Conservation (phyloP, 257 asterid species). For the Solanum ossicruentum region DNA sequence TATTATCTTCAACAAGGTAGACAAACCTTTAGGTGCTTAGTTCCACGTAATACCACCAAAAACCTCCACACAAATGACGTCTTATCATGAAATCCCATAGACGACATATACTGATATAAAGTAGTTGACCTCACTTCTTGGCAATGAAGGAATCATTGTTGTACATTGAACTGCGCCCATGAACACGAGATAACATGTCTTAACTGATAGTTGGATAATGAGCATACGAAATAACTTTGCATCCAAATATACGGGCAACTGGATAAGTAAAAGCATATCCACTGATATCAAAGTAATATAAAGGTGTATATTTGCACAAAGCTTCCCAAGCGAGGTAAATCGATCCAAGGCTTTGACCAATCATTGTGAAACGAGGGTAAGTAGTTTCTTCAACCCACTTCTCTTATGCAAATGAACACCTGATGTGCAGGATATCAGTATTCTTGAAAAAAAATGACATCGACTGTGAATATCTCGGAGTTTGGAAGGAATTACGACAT, state of each 20-base stretch:
- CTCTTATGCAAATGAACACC: conserved; percentile 81
- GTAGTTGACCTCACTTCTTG: conserved; percentile 39
- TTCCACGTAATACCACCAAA: neutral
- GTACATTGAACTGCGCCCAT: conserved; percentile 62
- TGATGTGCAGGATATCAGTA: conserved; percentile 12
- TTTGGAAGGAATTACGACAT: neutral
- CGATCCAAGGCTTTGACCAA: conserved; percentile 96
- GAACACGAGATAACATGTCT: conserved; percentile 91
- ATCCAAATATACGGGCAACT: conserved; percentile 78
- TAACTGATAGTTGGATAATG: conserved; percentile 96
- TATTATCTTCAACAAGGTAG: neutral
- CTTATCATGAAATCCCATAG: neutral
- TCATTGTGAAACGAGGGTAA: conserved; percentile 91
- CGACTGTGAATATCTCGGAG: neutral
- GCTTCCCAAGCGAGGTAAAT: conserved; percentile 91
- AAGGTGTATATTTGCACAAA: conserved; percentile 53
- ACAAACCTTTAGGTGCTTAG: neutral
- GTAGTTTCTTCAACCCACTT: conserved; percentile 85
- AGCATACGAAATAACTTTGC: conserved; percentile 75
- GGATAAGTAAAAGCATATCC: conserved; percentile 98
- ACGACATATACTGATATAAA: neutral
- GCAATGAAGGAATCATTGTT: conserved; percentile 74
- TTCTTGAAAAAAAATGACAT: neutral
- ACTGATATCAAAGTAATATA: conserved; percentile 83
- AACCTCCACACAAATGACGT: neutral